Evolutionary conservation across 73 alveolate genomes (phyloP), one percentile per base, ranked within the genome.

Genomic region (Blepharisma japonicum): DNA sequence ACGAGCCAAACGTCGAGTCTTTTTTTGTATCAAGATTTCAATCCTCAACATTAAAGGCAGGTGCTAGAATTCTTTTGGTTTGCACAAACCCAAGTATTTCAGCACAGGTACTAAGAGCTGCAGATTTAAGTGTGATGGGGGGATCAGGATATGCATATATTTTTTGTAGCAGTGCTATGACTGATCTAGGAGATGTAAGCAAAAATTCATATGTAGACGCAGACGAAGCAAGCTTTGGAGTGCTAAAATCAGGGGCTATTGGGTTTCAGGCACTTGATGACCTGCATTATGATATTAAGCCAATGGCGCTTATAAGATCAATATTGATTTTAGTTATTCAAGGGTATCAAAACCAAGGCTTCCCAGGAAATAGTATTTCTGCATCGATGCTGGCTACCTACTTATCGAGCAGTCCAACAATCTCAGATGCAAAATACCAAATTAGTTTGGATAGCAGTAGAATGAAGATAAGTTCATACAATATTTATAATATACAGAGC

Each of bases 201-300:
- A 70, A 47, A 70, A 70, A 70, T 45, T 70, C 80, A 2, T 7
- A 70, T 70, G 39, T 25, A 38, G 77, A 45, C 23, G 4, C 20
- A 38, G 25, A 48, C 2, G 56, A 11, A 14, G 56, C 23, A 70
- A 45, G 6, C 4, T 70, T n/a, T 45, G 80, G 80, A 20, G 80
- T 70, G 61, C 32, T 70, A 11, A 45, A 70, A 45, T 14, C 77
- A 14, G 80, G 80, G n/a, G 80, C 80, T 70, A 25, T 70, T 70
- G 80, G 80, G 2, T 38, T 70, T 14, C 9, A 7, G n/a, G 80
- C 56, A n/a, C 21, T 18, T n/a, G 66, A 47, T 25, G 80, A 18
- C 9, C 20, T 1, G n/a, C 32, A 1, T 47, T 9, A 70, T 7
- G 21, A 18, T 14, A 20, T 14, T 7, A 20, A 70, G 25, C 61